phyloP scores from a whole-genome alignment of 176 grass and related monocot species.

The Zizania latifolia region DNA sequence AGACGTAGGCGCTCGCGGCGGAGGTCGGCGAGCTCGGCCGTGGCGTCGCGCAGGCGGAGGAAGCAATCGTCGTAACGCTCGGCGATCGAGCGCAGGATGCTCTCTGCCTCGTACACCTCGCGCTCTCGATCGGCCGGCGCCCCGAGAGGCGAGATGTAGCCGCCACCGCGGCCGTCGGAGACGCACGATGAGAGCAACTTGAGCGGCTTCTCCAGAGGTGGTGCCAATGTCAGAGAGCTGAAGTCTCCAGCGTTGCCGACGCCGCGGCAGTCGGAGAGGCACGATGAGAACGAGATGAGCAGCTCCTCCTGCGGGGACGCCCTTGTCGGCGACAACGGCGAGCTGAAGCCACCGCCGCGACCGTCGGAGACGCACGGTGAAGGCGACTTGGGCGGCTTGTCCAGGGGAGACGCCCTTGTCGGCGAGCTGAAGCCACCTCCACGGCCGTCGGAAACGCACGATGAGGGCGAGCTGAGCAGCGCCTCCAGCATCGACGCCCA shows the following conservation, averaged over 20 bases:
- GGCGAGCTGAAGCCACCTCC: neutral
- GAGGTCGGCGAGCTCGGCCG: conserved; percentile 44
- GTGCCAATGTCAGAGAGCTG: neutral
- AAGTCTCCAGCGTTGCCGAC: neutral
- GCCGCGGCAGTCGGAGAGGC: neutral
- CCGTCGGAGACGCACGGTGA: conserved; percentile 10
- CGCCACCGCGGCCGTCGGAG: conserved; percentile 1
- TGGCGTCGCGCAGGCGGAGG: conserved; percentile 34
- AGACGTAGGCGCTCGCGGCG: conserved; percentile 51
- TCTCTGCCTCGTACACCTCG: conserved; percentile 37
- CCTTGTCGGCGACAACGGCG: too few relatives aligned
- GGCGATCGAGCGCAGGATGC: conserved; percentile 44
- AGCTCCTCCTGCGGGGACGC: neutral
- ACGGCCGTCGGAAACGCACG: conserved; percentile 16
- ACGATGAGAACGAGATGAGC: conserved; percentile 20
- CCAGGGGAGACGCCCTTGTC: neutral
- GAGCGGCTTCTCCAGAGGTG: neutral
- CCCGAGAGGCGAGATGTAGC: neutral
- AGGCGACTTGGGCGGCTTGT: neutral
- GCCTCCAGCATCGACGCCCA: neutral
- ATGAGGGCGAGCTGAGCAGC: conserved; percentile 22
- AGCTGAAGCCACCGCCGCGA: neutral
- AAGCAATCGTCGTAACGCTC: conserved; percentile 68
- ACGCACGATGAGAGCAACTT: conserved; percentile 12
- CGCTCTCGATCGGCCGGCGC: too few relatives aligned